Conservation (phyloP, 192 early-diverging fungal genomes). For the Rhizophagus clarus region DNA sequence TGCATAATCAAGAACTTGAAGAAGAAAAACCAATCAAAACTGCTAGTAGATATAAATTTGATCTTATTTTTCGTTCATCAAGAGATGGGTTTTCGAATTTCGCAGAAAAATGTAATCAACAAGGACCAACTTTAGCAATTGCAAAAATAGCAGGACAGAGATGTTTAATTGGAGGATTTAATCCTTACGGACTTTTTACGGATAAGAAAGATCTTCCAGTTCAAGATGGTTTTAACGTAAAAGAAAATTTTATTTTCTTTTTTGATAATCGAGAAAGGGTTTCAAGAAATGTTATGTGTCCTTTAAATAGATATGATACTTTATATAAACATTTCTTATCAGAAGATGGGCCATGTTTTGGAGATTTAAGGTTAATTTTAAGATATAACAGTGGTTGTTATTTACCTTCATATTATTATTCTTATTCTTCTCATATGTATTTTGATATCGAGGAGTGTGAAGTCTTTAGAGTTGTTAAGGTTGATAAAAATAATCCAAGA, state of each 20-base stretch:
- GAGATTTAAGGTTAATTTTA: constrained; percentile 15
- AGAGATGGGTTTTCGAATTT: background rate
- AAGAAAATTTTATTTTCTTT: constrained; percentile 20
- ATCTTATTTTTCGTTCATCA: constrained; percentile 3
- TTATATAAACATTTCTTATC: constrained; percentile 13
- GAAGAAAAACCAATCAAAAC: background rate
- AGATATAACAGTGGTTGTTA: constrained; percentile 1
- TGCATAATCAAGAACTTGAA: background rate
- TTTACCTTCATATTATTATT: constrained; percentile 4
- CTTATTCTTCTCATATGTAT: constrained; percentile 8
- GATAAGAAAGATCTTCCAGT: background rate
- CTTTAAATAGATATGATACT: background rate
- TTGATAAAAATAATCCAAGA: background rate
- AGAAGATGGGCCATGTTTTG: constrained; percentile 16
- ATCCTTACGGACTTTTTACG: constrained; percentile 1
- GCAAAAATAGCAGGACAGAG: constrained; percentile 16
- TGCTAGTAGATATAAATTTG: constrained; percentile 6
- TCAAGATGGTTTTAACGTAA: background rate
- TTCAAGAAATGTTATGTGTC: background rate
- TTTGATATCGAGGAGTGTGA: constrained; percentile 25
- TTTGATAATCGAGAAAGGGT: constrained; percentile 10
- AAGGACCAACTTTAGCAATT: background rate
- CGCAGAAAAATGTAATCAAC: constrained; percentile 10
- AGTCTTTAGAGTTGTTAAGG: constrained; percentile 1
- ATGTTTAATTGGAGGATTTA: constrained; percentile 14